Evolutionary conservation across 768 basidiomycete species (phyloP), one percentile per base, ranked within the genome.

Genomic region (Lactarius hatsudake): DNA sequence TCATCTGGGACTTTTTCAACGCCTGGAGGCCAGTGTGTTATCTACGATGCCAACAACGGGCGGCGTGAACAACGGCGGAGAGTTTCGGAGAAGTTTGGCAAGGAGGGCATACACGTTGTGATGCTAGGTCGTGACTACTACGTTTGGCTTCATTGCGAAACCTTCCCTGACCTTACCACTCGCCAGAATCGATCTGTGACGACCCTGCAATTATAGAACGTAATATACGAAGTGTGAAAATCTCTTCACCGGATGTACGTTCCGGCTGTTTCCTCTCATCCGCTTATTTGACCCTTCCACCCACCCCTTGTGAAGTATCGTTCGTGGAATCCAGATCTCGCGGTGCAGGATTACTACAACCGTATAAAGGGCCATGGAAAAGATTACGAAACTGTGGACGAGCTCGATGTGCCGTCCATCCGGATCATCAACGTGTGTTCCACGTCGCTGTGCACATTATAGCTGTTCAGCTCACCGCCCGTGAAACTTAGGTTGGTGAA

Each of bases 21-120:
- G 78, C 77, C 2, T n/a, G 90, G 93, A 6, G 97, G 96, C 0
- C 97, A 99, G 76, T 96, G 98, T 30, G 94, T 96, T 43, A 96
- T 99, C 69, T 98, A 98, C 79, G 97, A 99, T 75, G 97, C 97
- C 34, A 99, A 99, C 74, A 98, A 98, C 72, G 94, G 94, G 1
- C 87, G 86, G 8, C 81, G 82, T 26, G 83, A 82, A 57, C 83
- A 83, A 36, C 80, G 97, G 63, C 86, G 89, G 68, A 80, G 80
- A 26, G 76, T 97, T 59, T 88, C 89, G 0, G 88, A 95, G 78
- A 95, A 87, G 78, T 98, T 96, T 73, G 89, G 92, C 75, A 84
- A 85, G 73, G 83, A 78, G 26, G 94, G 92, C 1, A 90, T 98
- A 61, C 96, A 98, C 81, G 93, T 99, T 67, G 86, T 98, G 72